Percentiles rank a stretch among this genome's conserved stretches.
These are phyloP conservation scores for Wickerhamomyces hampshirensis DNA, from an alignment of 805 yeast genomes.

Conservation along the genomic window DNA sequence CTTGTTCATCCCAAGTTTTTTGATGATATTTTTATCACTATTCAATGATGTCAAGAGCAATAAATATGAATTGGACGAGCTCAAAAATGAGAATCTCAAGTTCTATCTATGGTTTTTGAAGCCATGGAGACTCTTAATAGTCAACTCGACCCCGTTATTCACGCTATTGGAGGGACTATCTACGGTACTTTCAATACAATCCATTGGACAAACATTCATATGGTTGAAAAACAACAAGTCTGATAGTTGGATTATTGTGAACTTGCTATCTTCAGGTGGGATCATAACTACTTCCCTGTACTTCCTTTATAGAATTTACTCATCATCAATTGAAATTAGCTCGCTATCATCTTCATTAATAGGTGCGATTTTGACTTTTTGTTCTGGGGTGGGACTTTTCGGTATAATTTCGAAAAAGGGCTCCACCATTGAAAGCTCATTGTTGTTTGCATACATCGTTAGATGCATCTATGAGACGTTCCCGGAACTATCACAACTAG, in stretches of 20 bases:
- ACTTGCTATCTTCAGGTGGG: conserved; percentile 67
- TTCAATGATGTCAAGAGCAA: conserved; percentile 28
- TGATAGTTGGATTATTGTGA: conserved; percentile 72
- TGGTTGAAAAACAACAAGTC: conserved; percentile 61
- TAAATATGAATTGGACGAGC: conserved; percentile 23
- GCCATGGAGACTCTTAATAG: conserved; percentile 68
- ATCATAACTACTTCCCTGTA: conserved; percentile 72
- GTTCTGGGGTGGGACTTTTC: conserved; percentile 67
- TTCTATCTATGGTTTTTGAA: conserved; percentile 37
- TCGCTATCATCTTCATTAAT: conserved; percentile 76
- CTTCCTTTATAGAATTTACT: conserved; percentile 78
- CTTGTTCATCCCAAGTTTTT: conserved; percentile 71
- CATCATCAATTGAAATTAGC: conserved; percentile 58
- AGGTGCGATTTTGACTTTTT: conserved; percentile 78
- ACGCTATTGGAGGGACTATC: conserved; percentile 92
- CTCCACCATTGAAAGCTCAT: conserved; percentile 83
- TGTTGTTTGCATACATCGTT: conserved; percentile 85
- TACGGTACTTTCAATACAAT: conserved; percentile 85
- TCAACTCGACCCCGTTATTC: conserved; percentile 84
- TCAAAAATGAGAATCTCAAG: conserved; percentile 18
- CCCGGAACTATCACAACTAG: conserved; percentile 71
- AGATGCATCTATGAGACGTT: conserved; percentile 90
- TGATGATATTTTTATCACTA: conserved; percentile 61
- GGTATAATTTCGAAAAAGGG: conserved; percentile 85
- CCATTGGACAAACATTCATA: conserved; percentile 76